phyloP scores from a whole-genome alignment of 768 basidiomycete species.

The Arthromyces matolae region DNA sequence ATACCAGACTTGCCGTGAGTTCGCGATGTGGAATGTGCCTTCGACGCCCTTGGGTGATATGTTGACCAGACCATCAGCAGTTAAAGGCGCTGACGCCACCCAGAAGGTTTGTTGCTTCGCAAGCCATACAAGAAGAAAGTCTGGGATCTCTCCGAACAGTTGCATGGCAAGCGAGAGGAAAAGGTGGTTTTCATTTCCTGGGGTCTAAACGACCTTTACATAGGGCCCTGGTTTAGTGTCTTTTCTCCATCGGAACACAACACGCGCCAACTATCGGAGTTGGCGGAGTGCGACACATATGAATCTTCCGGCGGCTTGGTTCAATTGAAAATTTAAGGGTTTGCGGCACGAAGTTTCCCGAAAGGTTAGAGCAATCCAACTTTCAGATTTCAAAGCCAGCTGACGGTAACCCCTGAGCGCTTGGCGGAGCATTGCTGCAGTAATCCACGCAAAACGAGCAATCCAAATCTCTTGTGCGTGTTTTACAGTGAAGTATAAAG shows the following conservation, averaged over 20 bases:
- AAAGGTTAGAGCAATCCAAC: slow-evolving; percentile 6
- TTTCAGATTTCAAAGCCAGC: slow-evolving; percentile 11
- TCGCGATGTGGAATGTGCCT: slow-evolving; percentile 60
- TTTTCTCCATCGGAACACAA: slow-evolving; percentile 21
- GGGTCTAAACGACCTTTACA: slow-evolving; percentile 14
- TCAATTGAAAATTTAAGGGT: slow-evolving; percentile 6
- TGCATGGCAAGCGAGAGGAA: slow-evolving; percentile 39
- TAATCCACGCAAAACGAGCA: not conserved
- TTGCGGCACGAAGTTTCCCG: slow-evolving; percentile 10
- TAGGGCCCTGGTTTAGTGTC: slow-evolving; percentile 9
- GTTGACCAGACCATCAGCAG: slow-evolving; percentile 57
- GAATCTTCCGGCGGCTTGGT: slow-evolving; percentile 15
- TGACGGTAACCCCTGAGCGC: slow-evolving; percentile 12
- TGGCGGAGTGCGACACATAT: slow-evolving; percentile 12
- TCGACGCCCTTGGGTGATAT: slow-evolving; percentile 63
- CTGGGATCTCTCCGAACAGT: slow-evolving; percentile 54
- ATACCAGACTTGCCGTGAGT: slow-evolving; percentile 61
- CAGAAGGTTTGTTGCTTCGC: slow-evolving; percentile 64
- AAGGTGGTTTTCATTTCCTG: not conserved
- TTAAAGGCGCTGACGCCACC: slow-evolving; percentile 65
- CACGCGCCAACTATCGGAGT: slow-evolving; percentile 14
- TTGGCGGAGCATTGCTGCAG: not conserved
- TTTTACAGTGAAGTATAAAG: too few relatives aligned
- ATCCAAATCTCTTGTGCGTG: slow-evolving; percentile 1
- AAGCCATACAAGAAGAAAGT: slow-evolving; percentile 54